Base-by-base conservation (phyloP, 2,329 filamentous ascomycete species). In the Penicillium sp. region DNA sequence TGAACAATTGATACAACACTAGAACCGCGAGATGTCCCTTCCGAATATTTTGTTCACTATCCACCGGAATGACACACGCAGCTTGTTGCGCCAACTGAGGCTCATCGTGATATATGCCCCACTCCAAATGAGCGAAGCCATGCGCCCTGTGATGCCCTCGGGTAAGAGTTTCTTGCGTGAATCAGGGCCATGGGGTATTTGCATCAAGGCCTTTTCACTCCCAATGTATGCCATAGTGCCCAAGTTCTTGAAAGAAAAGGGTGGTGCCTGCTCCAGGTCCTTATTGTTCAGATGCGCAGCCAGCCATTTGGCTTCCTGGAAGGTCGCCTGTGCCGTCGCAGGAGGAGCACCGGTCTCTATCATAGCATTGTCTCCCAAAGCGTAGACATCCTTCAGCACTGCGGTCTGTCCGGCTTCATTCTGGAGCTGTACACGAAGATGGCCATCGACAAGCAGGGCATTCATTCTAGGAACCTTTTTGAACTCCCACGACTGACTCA, bases 141-240 rank as follows among this genome's bases (percentile, higher is more conserved):
- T 64, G 40, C 67, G 62, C 0, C 69, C 70, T 20, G 63, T 71
- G 26, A 73, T 49, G 6, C 67, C 64, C 22, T 63, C 59, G 3
- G 69, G 67, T 2, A 71, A 54, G 43, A 64, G 63, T 11, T 58
- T 61, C 4, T 35, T 49, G 20, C 20, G 47, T 36, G 36, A 50
- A 10, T 42, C 47, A 11, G 32, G 34, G n/a, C 62, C 56, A 6
- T 66, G 60, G 0, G 70, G 69, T 11, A 72, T 64, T 57, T 83
- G 79, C 63, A 83, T 71, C 41, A 82, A 63, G 0, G 78, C 80
- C 27, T 75, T 77, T 59, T 75, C 77, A 23, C 75, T 74, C 0
- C 80, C 80, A 14, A 82, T 71, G 43, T 82, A 82, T 0, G 80
- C 79, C 68, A 84, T 69, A 3, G 78, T 74, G 2, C 79, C 80